Evolutionary conservation across 108 stramenopile genomes (phyloP).

Genomic region (Seminavis robusta): DNA sequence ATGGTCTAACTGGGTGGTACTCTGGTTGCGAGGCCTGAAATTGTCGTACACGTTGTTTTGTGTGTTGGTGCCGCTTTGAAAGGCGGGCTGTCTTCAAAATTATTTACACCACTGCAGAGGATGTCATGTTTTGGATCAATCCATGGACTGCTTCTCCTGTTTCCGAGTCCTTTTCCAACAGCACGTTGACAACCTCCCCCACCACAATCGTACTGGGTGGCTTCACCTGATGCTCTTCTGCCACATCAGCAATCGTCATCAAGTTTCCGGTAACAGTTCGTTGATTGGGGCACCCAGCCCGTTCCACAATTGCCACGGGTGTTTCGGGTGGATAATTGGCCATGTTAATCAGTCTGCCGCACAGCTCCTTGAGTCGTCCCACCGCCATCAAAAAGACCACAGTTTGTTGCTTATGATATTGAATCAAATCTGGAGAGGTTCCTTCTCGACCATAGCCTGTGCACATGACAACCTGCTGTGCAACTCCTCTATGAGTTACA

Average conservation of each 20-base stretch:
- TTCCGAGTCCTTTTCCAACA: constrained; percentile 49
- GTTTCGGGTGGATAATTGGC: constrained; percentile 74
- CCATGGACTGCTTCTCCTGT: constrained; percentile 8
- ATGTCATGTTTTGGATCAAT: constrained; percentile 27
- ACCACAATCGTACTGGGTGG: constrained; percentile 88
- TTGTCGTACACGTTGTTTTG: too few relatives aligned
- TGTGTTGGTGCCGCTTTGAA: too few relatives aligned
- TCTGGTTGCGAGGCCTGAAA: too few relatives aligned
- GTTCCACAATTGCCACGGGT: constrained; percentile 82
- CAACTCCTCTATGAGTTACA: constrained; percentile 93
- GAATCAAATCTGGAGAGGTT: constrained; percentile 79
- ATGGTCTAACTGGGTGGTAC: too few relatives aligned
- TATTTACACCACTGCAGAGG: too few relatives aligned
- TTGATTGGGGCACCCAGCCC: constrained; percentile 81
- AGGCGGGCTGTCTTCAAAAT: too few relatives aligned
- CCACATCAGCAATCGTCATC: constrained; percentile 76
- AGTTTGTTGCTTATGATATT: constrained; percentile 85
- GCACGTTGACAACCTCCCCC: constrained; percentile 77
- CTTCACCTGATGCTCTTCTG: constrained; percentile 59
- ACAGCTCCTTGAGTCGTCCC: constrained; percentile 66
- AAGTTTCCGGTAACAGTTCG: constrained; percentile 77
- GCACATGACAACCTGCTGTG: constrained; percentile 94
- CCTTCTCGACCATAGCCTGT: constrained; percentile 86
- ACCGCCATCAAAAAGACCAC: constrained; percentile 91
- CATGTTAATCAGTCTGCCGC: constrained; percentile 41